Base-by-base conservation (phyloP, 129 eudicot species). In the Cynara cardunculus region DNA sequence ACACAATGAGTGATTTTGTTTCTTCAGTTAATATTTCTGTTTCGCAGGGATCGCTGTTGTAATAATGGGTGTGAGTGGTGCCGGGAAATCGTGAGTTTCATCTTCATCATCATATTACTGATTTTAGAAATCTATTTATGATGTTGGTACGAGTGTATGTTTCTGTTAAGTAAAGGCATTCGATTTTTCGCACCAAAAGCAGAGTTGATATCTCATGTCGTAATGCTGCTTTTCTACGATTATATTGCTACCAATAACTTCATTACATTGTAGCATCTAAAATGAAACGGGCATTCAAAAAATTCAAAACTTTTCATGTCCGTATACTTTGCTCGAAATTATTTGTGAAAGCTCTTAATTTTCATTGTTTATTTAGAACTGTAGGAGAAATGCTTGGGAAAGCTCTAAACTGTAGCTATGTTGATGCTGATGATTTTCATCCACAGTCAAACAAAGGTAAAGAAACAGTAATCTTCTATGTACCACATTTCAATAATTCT, bases 381-480 rank as follows among this genome's bases (percentile, higher is more conserved):
- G 84, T 95, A 21, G 97, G 99, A 28, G 86, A 82, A 67, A 78
- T 92, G 94, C 87, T 95, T 41, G 97, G 89, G 64, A 76, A 88
- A 81, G 84, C 74, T 53, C 56, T 80, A 35, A 83, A 83, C 18
- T 90, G 93, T 65, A 78, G 78, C 82, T 95, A 89, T 65, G 85
- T 92, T 59, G 99, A 95, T 81, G 99, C 97, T 9, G 99, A 95
- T 83, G 97, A 95, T 87, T 92, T 87, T 79, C 99, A 95, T 77
- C 84, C 97, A 24, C 88, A 89, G 21, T 82, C 93, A 19, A 95
- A 95, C 89, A 95, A 92, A 95, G 99, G 99, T 95, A 72, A 26
- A 3, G 64, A 30, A 70, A 74, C 69, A 65, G 49, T 30, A 27
- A 67, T 44, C 14, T 16, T 24, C 39, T 6, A 10, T 76, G 6